phyloP scores from a whole-genome alignment of 176 grass and related monocot species.

The Cenchrus purpureus region DNA sequence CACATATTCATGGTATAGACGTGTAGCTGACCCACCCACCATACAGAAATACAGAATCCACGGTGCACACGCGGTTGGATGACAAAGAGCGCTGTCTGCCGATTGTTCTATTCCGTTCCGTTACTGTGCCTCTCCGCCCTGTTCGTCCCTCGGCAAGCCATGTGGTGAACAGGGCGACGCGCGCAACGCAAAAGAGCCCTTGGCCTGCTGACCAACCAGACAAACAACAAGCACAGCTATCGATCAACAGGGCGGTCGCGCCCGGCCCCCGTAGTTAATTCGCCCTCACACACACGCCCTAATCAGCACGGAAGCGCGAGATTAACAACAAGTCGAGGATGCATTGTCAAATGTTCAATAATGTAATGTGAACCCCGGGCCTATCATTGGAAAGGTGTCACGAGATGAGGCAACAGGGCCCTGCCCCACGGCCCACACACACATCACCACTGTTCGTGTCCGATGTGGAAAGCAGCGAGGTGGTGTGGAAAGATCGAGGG shows the following conservation, averaged over 20 bases:
- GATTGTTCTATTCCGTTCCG: not conserved
- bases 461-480: conserved; percentile 36
- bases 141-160: conserved; percentile 16
- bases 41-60: not conserved
- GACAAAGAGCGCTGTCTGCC: not conserved
- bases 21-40: not conserved
- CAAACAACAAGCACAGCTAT: not conserved
- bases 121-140: not conserved
- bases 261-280: conserved; percentile 7
- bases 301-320: conserved; percentile 38
- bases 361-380: conserved; percentile 9
- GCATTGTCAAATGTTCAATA: not conserved
- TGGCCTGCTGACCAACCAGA: conserved; percentile 13
- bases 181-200: not conserved
- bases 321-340: not conserved
- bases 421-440: too few species aligned
- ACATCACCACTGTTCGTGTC: conserved; percentile 18
- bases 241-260: not conserved
- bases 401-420: not conserved
- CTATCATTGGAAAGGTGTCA: conserved; percentile 45
- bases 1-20: not conserved
- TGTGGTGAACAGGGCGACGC: conserved; percentile 27
- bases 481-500: conserved; percentile 36
- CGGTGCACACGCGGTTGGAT: conserved; percentile 4
- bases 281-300: not conserved